Evolutionary conservation across 179 eudicot species (phyloP).

Genomic region (Vitellaria paradoxa): DNA sequence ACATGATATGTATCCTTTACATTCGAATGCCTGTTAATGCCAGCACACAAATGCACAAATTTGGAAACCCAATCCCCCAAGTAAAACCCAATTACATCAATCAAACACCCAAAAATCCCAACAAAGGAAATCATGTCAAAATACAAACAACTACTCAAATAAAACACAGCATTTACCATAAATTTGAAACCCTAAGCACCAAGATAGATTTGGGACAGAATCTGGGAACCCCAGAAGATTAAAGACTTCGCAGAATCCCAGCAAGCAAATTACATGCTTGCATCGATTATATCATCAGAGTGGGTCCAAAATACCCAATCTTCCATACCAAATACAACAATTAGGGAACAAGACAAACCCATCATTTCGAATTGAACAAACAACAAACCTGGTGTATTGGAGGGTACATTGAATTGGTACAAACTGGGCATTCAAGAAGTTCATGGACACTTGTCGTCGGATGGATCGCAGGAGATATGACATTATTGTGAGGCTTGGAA

Average conservation of each 20-base stretch:
- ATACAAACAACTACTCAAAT: background rate
- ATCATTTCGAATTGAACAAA: background rate
- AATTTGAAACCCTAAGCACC: background rate
- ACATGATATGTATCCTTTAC: background rate
- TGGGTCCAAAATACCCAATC: slow-evolving; percentile 2
- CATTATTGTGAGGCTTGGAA: slow-evolving; percentile 28
- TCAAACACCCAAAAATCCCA: background rate
- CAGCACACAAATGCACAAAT: background rate
- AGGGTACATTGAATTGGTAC: slow-evolving; percentile 69
- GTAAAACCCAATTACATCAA: background rate
- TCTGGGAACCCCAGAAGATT: background rate
- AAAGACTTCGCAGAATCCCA: background rate
- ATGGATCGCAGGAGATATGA: slow-evolving; percentile 17
- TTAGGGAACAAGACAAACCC: background rate
- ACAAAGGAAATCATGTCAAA: background rate
- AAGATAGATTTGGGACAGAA: background rate
- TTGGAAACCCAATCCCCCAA: background rate
- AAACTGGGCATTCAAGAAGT: slow-evolving; percentile 72
- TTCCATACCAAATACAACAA: slow-evolving; percentile 2
- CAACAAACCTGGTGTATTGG: slow-evolving; percentile 64
- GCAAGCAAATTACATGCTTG: background rate
- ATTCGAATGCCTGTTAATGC: background rate
- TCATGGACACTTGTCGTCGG: slow-evolving; percentile 60
- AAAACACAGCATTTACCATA: background rate
- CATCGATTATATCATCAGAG: background rate